phyloP scores from a whole-genome alignment of 306 rosid genomes.

The Dalbergia cochinchinensis region DNA sequence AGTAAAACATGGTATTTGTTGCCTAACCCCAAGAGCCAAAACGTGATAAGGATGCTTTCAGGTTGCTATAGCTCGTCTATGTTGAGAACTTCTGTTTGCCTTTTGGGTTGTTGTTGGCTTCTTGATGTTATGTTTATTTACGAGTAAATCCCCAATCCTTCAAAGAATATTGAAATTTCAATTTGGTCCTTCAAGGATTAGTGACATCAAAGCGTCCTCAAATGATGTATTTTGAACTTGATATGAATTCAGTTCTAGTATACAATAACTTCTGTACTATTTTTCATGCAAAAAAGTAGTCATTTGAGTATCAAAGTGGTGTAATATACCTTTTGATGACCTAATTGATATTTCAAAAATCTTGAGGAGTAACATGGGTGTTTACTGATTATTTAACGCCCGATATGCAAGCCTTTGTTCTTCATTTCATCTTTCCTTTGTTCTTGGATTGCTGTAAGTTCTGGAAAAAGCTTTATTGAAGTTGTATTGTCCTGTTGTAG shows the following conservation, averaged over 20 bases:
- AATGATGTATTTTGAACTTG: neutral
- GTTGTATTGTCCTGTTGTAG: slow-evolving; percentile 58
- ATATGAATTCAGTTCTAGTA: neutral
- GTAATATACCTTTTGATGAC: neutral
- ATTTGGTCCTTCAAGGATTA: neutral
- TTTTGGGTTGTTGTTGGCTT: neutral
- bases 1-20: slow-evolving; percentile 15
- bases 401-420: neutral
- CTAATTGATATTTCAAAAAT: neutral
- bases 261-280: neutral
- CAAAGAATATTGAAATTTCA: neutral
- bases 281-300: neutral
- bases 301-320: neutral
- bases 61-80: neutral
- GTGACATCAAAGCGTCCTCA: neutral
- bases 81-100: slow-evolving; percentile 26
- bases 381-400: neutral
- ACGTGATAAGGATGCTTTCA: slow-evolving; percentile 18
- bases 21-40: neutral
- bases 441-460: slow-evolving; percentile 13
- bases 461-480: slow-evolving; percentile 27
- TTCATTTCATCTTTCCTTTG: neutral
- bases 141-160: neutral
- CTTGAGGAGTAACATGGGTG: neutral
- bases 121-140: neutral